Evolutionary conservation across 2,329 filamentous ascomycete genomes (phyloP).

Genomic region (Sporothrix brasiliensis): DNA sequence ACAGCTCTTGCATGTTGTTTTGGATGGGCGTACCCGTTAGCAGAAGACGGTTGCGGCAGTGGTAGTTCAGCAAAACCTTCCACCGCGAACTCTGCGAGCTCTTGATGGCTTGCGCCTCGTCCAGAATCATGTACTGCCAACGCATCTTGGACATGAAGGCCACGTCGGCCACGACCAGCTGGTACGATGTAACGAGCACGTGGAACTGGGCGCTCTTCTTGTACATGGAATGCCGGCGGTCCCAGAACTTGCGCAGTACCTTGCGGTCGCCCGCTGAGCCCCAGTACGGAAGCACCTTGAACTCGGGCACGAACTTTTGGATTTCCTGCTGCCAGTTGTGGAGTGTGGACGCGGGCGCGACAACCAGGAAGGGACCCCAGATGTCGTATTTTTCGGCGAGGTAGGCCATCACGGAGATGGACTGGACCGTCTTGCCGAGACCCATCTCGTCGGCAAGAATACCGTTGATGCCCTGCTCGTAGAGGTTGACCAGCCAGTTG

Average conservation of each 20-base stretch:
- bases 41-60: conserved; percentile 90
- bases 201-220: conserved; percentile 92
- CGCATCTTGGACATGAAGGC: conserved; percentile 99
- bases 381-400: conserved; percentile 96
- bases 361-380: conserved; percentile 96
- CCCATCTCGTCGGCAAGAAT: conserved; percentile 99
- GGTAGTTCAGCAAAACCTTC: conserved; percentile 93
- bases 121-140: conserved; percentile 99
- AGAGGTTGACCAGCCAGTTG: conserved; percentile 98
- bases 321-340: conserved; percentile 99
- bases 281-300: conserved; percentile 98
- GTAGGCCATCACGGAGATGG: conserved; percentile 98
- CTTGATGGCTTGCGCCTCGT: conserved; percentile 98
- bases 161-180: conserved; percentile 92
- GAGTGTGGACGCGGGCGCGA: conserved; percentile 91
- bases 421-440: conserved; percentile 98
- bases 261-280: conserved; percentile 92
- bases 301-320: conserved; percentile 85
- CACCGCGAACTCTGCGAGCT: conserved; percentile 94
- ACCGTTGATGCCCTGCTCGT: conserved; percentile 99
- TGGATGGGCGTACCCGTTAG: conserved; percentile 97
- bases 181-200: conserved; percentile 94
- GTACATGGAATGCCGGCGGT: conserved; percentile 95
- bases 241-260: conserved; percentile 97
- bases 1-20: conserved; percentile 99